phyloP scores from a whole-genome alignment of 495 filamentous ascomycete genomes.

The Xylaria sp. region DNA sequence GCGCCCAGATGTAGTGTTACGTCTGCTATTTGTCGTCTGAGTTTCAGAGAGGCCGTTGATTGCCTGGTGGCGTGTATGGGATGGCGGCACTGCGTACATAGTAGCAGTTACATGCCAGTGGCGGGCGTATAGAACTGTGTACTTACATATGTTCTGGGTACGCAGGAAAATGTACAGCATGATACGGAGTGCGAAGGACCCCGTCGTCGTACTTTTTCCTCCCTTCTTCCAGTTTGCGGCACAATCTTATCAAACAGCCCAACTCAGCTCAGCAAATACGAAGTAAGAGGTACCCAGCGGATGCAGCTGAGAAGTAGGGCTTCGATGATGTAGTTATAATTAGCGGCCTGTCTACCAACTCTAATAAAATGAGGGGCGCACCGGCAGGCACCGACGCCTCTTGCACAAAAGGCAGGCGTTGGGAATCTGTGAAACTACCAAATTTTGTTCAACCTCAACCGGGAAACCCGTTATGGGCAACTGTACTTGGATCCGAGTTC shows the following conservation, averaged over 20 bases:
- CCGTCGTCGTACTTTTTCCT: not conserved
- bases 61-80: not conserved
- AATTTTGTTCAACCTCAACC: slow-evolving; percentile 2
- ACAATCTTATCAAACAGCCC: not conserved
- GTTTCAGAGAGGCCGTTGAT: not conserved
- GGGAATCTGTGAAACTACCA: slow-evolving; percentile 6
- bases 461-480: not conserved
- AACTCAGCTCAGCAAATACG: not conserved
- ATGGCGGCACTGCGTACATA: not conserved
- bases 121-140: too few species aligned
- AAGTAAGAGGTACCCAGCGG: slow-evolving; percentile 5
- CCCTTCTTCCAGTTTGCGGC: not conserved
- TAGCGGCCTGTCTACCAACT: not conserved
- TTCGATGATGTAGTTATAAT: slow-evolving; percentile 8
- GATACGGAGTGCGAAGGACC: not conserved
- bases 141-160: not conserved
- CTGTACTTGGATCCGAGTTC: not conserved
- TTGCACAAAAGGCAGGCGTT: not conserved
- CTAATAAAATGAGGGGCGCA: slow-evolving; percentile 4
- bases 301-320: slow-evolving; percentile 24
- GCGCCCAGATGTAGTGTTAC: not conserved
- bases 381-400: not conserved
- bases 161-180: not conserved
- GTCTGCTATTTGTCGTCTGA: not conserved
- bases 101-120: not conserved